Evolutionary conservation across 1,284 basidiomycete genomes (phyloP).

Genomic region (Retiboletus fuscus): DNA sequence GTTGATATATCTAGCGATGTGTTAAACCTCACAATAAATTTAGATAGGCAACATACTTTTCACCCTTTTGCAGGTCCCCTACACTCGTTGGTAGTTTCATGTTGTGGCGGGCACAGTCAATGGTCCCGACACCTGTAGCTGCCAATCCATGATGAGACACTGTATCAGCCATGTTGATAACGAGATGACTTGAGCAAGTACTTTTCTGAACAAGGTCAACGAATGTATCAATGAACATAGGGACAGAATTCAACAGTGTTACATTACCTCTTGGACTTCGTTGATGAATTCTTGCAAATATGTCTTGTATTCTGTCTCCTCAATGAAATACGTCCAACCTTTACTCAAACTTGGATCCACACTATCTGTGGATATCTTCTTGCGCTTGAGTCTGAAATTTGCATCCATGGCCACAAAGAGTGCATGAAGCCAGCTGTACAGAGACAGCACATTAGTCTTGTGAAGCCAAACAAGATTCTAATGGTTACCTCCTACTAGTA

Average conservation of each 20-base stretch:
- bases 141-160: not conserved
- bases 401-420: not conserved
- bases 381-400: not conserved
- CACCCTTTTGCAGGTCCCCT: not conserved
- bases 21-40: not conserved
- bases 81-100: not conserved
- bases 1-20: constrained; percentile 38
- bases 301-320: not conserved
- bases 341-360: not conserved
- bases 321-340: not conserved
- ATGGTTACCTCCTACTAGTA: too few species aligned
- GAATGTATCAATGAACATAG: too few species aligned
- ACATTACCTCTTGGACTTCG: not conserved
- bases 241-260: too few species aligned
- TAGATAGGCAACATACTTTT: not conserved
- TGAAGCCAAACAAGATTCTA: too few species aligned
- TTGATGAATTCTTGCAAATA: not conserved
- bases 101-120: not conserved
- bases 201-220: not conserved
- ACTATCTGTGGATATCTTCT: not conserved
- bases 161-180: too few species aligned
- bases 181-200: not conserved
- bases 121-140: not conserved
- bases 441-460: too few species aligned
- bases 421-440: too few species aligned